Conservation (phyloP, 805 yeast genomes). For the Saccharomyces eubayanus region DNA sequence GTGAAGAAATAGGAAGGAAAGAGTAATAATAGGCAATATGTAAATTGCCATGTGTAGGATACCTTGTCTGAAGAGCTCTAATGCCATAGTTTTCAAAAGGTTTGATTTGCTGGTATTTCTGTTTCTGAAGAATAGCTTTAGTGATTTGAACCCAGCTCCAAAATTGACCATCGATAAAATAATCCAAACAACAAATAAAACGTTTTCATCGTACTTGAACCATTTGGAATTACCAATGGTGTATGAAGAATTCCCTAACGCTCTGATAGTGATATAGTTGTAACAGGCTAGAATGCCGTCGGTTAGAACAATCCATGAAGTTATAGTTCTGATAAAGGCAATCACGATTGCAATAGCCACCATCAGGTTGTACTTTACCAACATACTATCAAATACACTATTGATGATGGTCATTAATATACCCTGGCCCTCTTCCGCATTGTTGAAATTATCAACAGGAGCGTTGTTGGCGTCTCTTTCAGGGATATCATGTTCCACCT, state of each 20-base stretch:
- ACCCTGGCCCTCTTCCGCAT: constrained; percentile 1
- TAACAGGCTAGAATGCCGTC: background rate
- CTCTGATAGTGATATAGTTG: background rate
- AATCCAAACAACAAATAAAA: background rate
- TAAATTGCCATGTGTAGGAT: background rate
- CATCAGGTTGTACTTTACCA: background rate
- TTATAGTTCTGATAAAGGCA: background rate
- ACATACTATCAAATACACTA: background rate
- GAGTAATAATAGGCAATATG: background rate
- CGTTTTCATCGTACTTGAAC: background rate
- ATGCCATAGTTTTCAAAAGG: background rate
- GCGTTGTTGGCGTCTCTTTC: background rate
- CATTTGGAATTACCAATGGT: background rate
- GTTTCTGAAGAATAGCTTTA: background rate
- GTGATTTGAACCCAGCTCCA: background rate
- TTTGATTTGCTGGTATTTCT: background rate
- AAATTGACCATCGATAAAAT: background rate
- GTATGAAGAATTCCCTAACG: background rate
- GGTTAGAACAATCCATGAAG: background rate
- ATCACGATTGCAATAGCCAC: background rate
- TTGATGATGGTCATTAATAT: background rate
- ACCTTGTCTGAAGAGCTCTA: background rate
- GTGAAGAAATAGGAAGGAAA: background rate
- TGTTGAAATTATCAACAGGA: background rate
- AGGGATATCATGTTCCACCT: constrained; percentile 5